phyloP scores from a whole-genome alignment of 331 rosid genomes.

The Acacia pycnantha region DNA sequence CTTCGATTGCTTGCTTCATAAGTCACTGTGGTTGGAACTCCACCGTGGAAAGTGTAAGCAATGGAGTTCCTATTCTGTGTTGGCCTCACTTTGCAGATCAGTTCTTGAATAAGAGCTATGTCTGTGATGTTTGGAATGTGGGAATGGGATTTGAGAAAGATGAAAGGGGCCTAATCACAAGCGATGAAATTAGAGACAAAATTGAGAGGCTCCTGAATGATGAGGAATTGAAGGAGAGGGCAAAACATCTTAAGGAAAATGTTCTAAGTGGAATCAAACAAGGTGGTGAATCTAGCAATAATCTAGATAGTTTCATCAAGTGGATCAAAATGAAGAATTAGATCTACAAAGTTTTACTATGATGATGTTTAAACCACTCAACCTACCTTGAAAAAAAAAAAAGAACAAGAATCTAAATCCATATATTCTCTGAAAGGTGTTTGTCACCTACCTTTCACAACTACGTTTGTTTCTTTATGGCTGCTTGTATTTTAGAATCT shows the following conservation, averaged over 20 bases:
- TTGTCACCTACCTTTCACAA: neutral
- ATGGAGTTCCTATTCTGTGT: constrained; percentile 60
- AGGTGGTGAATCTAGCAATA: constrained; percentile 48
- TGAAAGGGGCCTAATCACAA: constrained; percentile 37
- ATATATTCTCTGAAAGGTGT: neutral
- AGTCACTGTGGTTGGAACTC: constrained; percentile 91
- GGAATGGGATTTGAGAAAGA: constrained; percentile 44
- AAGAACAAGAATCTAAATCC: neutral
- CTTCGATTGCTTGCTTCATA: constrained; percentile 66
- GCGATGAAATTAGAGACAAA: constrained; percentile 44
- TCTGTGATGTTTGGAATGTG: constrained; percentile 69
- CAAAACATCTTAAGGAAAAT: constrained; percentile 36
- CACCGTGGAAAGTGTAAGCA: constrained; percentile 52
- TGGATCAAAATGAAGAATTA: constrained; percentile 44
- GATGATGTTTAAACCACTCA: neutral
- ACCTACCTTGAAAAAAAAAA: neutral
- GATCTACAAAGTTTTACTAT: neutral
- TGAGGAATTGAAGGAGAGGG: constrained; percentile 41
- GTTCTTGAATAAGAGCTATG: constrained; percentile 45
- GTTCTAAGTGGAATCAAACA: constrained; percentile 20
- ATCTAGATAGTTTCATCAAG: constrained; percentile 40
- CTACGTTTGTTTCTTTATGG: neutral
- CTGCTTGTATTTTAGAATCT: neutral
- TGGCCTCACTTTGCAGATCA: constrained; percentile 82
- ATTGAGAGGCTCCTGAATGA: constrained; percentile 42